Conservation (phyloP, 2,329 filamentous ascomycete species). For the Fusarium redolens region DNA sequence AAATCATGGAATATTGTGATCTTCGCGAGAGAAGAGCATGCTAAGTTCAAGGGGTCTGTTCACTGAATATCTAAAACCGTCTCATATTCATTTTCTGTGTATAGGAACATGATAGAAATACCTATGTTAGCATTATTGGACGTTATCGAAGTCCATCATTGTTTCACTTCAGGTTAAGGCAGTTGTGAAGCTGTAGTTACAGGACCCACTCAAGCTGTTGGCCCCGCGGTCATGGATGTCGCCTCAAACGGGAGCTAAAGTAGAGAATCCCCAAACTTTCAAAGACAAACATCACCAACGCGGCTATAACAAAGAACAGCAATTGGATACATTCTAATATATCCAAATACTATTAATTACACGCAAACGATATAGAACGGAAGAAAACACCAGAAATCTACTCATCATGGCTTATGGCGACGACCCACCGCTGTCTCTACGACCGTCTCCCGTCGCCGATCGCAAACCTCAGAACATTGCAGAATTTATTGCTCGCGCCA, state of each 20-base stretch:
- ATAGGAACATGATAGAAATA: not conserved
- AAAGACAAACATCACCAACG: slow-evolving; percentile 4
- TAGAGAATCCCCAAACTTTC: slow-evolving; percentile 4
- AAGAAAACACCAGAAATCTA: not conserved
- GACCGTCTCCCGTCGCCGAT: slow-evolving; percentile 62
- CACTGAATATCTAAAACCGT: no score
- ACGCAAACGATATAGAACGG: not conserved
- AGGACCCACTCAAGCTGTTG: slow-evolving; percentile 10
- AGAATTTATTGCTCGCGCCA: slow-evolving; percentile 82
- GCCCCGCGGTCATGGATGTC: slow-evolving; percentile 7
- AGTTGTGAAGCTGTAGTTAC: not conserved
- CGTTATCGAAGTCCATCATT: not conserved
- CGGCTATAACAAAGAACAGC: not conserved
- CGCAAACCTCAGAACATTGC: slow-evolving; percentile 71
- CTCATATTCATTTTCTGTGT: not conserved
- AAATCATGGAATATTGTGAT: not conserved
- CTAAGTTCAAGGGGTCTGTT: not conserved
- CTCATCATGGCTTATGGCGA: slow-evolving; percentile 48
- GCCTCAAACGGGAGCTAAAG: slow-evolving; percentile 13
- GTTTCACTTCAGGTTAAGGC: not conserved
- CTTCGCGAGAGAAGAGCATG: not conserved
- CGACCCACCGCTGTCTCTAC: slow-evolving; percentile 53
- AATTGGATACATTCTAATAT: not conserved
- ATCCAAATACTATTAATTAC: not conserved
- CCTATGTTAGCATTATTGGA: not conserved